These are phyloP conservation scores for Penicillium paxilli DNA, from an alignment of 495 filamentous ascomycete species.

Conservation along the genomic window DNA sequence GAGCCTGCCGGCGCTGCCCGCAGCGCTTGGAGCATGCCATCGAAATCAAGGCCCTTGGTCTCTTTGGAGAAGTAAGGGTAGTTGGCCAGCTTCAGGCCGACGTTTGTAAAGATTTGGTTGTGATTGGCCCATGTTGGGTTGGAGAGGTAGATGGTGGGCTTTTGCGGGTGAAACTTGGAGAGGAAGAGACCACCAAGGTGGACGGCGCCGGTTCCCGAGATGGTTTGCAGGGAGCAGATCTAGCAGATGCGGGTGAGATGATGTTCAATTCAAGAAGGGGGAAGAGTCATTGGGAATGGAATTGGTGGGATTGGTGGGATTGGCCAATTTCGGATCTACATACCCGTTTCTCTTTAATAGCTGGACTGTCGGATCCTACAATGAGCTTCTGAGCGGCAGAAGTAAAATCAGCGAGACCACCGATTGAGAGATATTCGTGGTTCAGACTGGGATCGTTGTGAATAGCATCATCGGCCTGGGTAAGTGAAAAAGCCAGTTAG, in stretches of 20 bases:
- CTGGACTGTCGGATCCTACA: conserved; percentile 75
- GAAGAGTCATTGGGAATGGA: not conserved
- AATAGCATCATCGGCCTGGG: conserved; percentile 83
- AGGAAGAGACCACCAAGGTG: conserved; percentile 59
- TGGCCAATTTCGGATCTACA: conserved; percentile 15
- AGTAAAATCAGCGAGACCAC: conserved; percentile 81
- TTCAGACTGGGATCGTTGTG: conserved; percentile 86
- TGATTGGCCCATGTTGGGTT: conserved; percentile 98
- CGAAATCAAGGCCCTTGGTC: conserved; percentile 89
- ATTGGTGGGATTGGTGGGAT: not conserved
- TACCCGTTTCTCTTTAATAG: conserved; percentile 80
- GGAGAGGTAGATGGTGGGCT: conserved; percentile 81
- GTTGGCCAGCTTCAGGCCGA: conserved; percentile 68
- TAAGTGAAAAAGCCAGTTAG: not conserved
- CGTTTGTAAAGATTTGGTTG: conserved; percentile 96
- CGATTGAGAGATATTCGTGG: conserved; percentile 98
- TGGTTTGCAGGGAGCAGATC: conserved; percentile 58
- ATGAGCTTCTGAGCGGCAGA: conserved; percentile 87
- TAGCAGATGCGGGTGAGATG: conserved; percentile 1
- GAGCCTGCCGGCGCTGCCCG: conserved; percentile 68
- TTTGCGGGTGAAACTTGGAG: conserved; percentile 52
- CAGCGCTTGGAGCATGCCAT: conserved; percentile 75
- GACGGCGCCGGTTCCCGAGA: conserved; percentile 61
- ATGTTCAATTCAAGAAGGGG: not conserved
- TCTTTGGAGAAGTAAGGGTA: conserved; percentile 92